phyloP scores from a whole-genome alignment of 805 yeast species.

The Clavispora fructus region DNA sequence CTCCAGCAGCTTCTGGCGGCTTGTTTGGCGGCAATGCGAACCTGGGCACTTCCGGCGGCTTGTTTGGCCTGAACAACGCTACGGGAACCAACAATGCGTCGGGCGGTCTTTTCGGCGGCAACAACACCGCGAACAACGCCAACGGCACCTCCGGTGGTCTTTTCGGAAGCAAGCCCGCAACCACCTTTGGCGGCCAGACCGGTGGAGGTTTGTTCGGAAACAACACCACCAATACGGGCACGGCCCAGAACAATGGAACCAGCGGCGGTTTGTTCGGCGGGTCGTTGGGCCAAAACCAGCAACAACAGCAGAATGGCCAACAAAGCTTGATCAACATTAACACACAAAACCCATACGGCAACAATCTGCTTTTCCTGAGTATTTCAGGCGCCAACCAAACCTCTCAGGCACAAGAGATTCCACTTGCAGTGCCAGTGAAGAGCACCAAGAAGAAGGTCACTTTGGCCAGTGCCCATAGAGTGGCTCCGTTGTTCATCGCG shows the following conservation, averaged over 20 bases:
- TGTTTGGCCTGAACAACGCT: conserved; percentile 17
- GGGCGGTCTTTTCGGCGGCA: conserved; percentile 12
- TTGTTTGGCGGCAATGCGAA: conserved; percentile 22
- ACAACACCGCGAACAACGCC: conserved; percentile 6
- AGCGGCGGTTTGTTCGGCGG: conserved; percentile 19
- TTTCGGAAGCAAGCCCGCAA: conserved; percentile 14
- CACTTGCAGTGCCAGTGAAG: conserved; percentile 17
- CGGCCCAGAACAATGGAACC: conserved; percentile 6
- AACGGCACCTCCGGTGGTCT: conserved; percentile 13
- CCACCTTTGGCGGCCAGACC: conserved; percentile 7
- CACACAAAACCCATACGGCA: conserved; percentile 67
- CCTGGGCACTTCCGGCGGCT: conserved; percentile 12
- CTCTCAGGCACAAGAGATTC: conserved; percentile 19
- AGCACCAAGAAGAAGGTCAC: conserved; percentile 51
- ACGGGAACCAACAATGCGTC: background rate
- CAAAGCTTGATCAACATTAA: conserved; percentile 21
- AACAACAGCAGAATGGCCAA: conserved; percentile 15
- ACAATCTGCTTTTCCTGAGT: conserved; percentile 60
- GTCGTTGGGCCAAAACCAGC: conserved; percentile 21
- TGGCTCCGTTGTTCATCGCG: conserved; percentile 48
- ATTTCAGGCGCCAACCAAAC: conserved; percentile 28
- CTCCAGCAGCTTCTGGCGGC: conserved; percentile 13
- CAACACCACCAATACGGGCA: conserved; percentile 5
- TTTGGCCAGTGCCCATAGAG: conserved; percentile 51
- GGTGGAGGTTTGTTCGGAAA: conserved; percentile 26